Conservation (phyloP, 2,329 filamentous ascomycete genomes). For the Sporothrix brasiliensis region DNA sequence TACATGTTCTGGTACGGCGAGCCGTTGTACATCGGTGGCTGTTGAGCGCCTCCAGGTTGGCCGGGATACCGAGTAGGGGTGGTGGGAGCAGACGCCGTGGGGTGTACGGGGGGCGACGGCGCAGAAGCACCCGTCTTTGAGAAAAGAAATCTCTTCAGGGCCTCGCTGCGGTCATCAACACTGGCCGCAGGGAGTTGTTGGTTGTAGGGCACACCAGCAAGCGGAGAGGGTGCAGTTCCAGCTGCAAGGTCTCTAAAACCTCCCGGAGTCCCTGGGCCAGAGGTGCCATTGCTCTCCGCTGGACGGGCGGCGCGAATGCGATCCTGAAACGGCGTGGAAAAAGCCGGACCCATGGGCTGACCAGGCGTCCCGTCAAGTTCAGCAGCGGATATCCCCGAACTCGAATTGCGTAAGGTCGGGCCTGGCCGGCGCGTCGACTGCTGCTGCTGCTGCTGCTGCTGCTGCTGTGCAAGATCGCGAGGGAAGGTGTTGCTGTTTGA, state of each 20-base stretch:
- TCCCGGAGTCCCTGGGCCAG: slow-evolving; percentile 2
- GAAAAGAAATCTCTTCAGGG: slow-evolving; percentile 61
- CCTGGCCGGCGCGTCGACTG: slow-evolving; percentile 45
- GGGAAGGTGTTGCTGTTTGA: slow-evolving; percentile 28
- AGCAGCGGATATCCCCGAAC: slow-evolving; percentile 64
- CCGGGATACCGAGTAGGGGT: slow-evolving; percentile 19
- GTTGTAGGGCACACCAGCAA: neutral
- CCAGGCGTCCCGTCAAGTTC: slow-evolving; percentile 67
- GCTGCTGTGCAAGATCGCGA: slow-evolving; percentile 25
- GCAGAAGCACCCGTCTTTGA: slow-evolving; percentile 39
- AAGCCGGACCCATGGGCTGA: slow-evolving; percentile 63
- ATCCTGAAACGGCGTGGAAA: slow-evolving; percentile 67
- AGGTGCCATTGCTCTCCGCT: slow-evolving; percentile 35
- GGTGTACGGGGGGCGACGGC: neutral
- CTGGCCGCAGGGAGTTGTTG: slow-evolving; percentile 30
- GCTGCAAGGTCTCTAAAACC: slow-evolving; percentile 29
- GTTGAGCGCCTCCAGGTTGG: neutral
- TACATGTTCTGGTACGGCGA: slow-evolving; percentile 33
- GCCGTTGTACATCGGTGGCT: slow-evolving; percentile 4
- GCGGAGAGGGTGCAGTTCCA: slow-evolving; percentile 11
- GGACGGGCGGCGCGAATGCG: slow-evolving; percentile 60
- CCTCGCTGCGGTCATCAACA: slow-evolving; percentile 50
- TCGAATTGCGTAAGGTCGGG: slow-evolving; percentile 48
- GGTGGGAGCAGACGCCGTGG: neutral
- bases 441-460: slow-evolving; percentile 24